phyloP scores from a whole-genome alignment of 23 red algal genomes.

The Cyanidiococcus yangmingshanensis region DNA sequence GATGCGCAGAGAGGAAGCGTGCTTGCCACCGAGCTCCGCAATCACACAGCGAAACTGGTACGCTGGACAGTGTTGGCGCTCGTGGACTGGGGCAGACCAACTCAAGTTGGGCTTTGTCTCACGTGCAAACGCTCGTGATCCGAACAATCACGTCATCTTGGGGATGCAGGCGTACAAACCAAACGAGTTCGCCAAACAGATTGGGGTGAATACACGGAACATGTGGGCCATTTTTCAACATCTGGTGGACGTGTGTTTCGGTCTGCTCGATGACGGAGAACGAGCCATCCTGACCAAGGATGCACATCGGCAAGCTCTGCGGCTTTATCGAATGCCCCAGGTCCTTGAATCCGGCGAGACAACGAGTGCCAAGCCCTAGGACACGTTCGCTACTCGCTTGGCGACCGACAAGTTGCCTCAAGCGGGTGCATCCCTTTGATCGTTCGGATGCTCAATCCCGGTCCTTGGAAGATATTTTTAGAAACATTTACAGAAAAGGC shows the following conservation, averaged over 20 bases:
- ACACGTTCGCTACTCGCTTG: background rate
- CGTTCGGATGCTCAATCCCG: no score
- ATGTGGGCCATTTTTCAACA: slow-evolving; percentile 84
- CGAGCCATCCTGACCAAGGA: slow-evolving; percentile 81
- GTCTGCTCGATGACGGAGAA: slow-evolving; percentile 46
- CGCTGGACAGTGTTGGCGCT: slow-evolving; percentile 77
- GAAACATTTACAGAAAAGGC: no score
- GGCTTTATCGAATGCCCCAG: slow-evolving; percentile 68
- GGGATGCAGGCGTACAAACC: slow-evolving; percentile 89
- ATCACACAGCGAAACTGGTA: slow-evolving; percentile 80
- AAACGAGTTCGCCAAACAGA: slow-evolving; percentile 89
- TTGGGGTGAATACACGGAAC: slow-evolving; percentile 58
- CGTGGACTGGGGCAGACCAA: slow-evolving; percentile 46
- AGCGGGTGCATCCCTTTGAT: background rate
- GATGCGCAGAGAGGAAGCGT: slow-evolving; percentile 86
- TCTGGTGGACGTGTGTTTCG: slow-evolving; percentile 71
- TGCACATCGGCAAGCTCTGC: slow-evolving; percentile 68
- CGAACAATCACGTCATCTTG: slow-evolving; percentile 59
- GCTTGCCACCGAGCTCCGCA: slow-evolving; percentile 92
- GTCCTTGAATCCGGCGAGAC: background rate
- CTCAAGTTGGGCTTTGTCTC: slow-evolving; percentile 95
- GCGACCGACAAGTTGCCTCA: background rate
- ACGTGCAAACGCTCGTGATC: slow-evolving; percentile 42
- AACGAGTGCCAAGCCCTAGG: background rate
- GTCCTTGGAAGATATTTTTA: no score